Base-by-base conservation (phyloP, 371 early-diverging fungal genomes). In the Mucor lusitanicus region DNA sequence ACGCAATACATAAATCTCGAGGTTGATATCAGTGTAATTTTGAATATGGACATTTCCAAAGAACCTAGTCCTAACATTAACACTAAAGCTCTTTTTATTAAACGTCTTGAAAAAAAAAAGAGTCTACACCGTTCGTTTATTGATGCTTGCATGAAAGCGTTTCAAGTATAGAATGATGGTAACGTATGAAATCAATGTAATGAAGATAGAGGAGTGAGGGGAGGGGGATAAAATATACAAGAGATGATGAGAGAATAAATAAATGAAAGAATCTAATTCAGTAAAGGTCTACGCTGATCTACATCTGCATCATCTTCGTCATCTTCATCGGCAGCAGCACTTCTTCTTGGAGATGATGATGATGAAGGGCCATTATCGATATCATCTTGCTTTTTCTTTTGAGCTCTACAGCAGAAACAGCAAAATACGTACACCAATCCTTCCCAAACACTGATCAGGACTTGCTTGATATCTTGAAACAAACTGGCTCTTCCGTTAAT, bases 401-500 rank as follows among this genome's bases (percentile, higher is more conserved):
- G 50, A 2, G 9, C 50, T 23, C 50, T 50, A 12, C 50, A 50
- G 23, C 50, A 50, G 50, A 50, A 50, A 25, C 50, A 50, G 50
- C 50, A 50, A 23, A 50, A 50, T 12, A 50, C 50, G 19, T 61
- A 19, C 25, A 42, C 56, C 25, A 61, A 6, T 28, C 46, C 67
- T 8, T 56, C 8, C 57, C 65, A 70, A 7, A 61, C 46, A 25
- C 28, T 28, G 2, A 23, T 15, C 28, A 42, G 42, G 11, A 70
- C 50, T 0, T 60, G 39, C 19, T 70, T 70, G 39, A 70, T 57
- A 54, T 76, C 76, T 40, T 57, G 35, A n/a, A 67, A 55, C n/a
- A 70, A 7, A 44, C 58, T 76, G 2, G 76, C 71, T 61, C 67
- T 67, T 9, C 63, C 55, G 39, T 73, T 66, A n/a, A 63, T 58